Conservation (phyloP, 768 basidiomycete genomes). For the Imleria badia region DNA sequence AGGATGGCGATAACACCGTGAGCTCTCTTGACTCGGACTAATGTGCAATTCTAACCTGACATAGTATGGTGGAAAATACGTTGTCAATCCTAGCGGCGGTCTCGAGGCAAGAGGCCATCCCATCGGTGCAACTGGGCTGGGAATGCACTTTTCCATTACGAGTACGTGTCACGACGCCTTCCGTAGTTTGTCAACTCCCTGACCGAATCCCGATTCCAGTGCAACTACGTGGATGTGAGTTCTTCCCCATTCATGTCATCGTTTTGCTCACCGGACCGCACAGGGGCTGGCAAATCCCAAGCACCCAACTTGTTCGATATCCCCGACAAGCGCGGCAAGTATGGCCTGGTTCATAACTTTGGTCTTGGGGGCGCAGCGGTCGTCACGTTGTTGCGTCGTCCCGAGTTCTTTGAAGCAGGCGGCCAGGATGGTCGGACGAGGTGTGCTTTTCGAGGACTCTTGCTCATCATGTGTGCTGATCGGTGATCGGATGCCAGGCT, state of each 20-base stretch:
- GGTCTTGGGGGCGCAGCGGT: conserved; percentile 81
- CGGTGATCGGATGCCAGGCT: conserved; percentile 40
- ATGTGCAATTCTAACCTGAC: background rate
- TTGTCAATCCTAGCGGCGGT: conserved; percentile 82
- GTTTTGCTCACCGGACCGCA: background rate
- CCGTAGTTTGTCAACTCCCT: background rate
- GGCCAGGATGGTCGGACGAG: conserved; percentile 64
- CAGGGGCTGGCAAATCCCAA: conserved; percentile 81
- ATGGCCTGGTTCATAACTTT: conserved; percentile 54
- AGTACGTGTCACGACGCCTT: conserved; percentile 42
- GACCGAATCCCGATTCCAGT: conserved; percentile 38
- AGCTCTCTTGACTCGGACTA: conserved; percentile 14
- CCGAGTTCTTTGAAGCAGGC: conserved; percentile 66
- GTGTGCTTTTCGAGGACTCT: conserved; percentile 28
- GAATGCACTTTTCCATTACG: conserved; percentile 81
- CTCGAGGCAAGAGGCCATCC: conserved; percentile 85
- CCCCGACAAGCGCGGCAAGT: conserved; percentile 67
- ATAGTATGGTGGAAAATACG: conserved; percentile 81
- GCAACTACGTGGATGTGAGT: conserved; percentile 67
- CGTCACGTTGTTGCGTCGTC: conserved; percentile 68
- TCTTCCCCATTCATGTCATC: too few relatives aligned
- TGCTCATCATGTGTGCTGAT: background rate
- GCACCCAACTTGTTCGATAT: conserved; percentile 62
- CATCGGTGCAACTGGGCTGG: conserved; percentile 76
- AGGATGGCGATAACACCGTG: conserved; percentile 76